A percentile compares a stretch with the other conserved stretches of the same genome.
Conservation (phyloP, 2,329 filamentous ascomycete species). For the Diaporthe vaccinii region DNA sequence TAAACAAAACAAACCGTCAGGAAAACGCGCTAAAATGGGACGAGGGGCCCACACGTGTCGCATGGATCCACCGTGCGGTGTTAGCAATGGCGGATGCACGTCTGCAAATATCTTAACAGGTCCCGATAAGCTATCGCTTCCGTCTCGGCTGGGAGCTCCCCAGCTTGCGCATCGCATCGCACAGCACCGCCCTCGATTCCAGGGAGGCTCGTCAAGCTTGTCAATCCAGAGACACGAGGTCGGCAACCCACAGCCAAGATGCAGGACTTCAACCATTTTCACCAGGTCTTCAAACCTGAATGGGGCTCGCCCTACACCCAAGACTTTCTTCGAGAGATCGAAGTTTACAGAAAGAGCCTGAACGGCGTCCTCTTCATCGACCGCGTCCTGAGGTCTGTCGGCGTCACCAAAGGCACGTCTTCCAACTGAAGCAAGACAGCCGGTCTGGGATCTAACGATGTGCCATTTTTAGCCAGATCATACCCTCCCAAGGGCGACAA, state of each 20-base stretch:
- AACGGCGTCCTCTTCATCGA: conserved; percentile 84
- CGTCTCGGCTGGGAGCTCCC: conserved; percentile 13
- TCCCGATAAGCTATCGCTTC: conserved; percentile 20
- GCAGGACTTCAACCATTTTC: conserved; percentile 76
- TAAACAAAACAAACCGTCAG: conserved; percentile 38
- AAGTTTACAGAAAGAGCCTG: conserved; percentile 75
- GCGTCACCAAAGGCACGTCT: conserved; percentile 74
- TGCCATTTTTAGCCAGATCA: conserved; percentile 61
- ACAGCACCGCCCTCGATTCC: not conserved
- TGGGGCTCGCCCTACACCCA: conserved; percentile 73
- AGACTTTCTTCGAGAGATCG: conserved; percentile 72
- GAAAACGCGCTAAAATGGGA: conserved; percentile 29
- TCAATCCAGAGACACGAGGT: not conserved
- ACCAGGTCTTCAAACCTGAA: conserved; percentile 75
- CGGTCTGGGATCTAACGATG: not conserved
- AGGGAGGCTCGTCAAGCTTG: not conserved
- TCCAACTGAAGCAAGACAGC: conserved; percentile 40
- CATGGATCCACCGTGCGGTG: not conserved
- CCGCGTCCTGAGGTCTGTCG: conserved; percentile 77
- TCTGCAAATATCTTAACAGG: not conserved
- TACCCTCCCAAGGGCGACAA: conserved; percentile 82
- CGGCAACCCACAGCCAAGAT: conserved; percentile 53
- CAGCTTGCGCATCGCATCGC: conserved; percentile 24
- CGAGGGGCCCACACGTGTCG: conserved; percentile 27
- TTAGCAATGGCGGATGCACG: not conserved